Percentiles rank a stretch among this genome's conserved stretches.
phyloP scores from a whole-genome alignment of 306 rosid species.

The Mucuna pruriens region DNA sequence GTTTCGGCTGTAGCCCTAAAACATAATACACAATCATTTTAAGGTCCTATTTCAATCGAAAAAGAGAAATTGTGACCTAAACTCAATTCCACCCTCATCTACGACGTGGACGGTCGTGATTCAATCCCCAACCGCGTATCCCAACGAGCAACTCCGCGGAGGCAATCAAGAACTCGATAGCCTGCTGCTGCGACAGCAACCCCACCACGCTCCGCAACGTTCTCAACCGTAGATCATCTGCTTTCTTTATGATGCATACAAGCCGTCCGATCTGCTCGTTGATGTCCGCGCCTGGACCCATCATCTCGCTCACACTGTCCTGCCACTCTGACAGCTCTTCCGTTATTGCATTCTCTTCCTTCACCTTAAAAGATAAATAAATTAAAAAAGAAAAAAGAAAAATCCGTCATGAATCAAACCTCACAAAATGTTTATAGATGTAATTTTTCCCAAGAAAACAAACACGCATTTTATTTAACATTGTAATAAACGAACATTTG shows the following conservation, averaged over 20 bases:
- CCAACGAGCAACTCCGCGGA: conserved; percentile 77
- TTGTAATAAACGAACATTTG: no score
- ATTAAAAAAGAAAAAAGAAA: no score
- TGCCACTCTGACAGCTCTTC: conserved; percentile 91
- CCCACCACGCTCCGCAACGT: conserved; percentile 66
- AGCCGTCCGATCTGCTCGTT: conserved; percentile 52
- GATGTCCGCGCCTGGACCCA: conserved; percentile 37
- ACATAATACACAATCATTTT: no score
- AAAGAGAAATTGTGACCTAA: no score
- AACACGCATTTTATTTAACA: no score
- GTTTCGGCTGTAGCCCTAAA: no score
- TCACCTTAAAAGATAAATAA: conserved; percentile 49
- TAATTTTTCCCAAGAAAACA: no score
- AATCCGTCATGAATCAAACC: no score
- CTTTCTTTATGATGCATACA: conserved; percentile 57
- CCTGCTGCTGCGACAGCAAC: conserved; percentile 72
- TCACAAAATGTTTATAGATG: no score
- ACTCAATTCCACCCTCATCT: background rate
- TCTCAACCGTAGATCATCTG: conserved; percentile 78
- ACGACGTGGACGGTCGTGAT: conserved; percentile 58
- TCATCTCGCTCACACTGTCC: conserved; percentile 67
- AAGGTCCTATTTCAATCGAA: no score
- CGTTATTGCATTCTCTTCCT: conserved; percentile 77
- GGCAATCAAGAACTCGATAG: conserved; percentile 72
- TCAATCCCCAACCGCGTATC: conserved; percentile 70